These are phyloP conservation scores for Saccharum hybrid DNA, from an alignment of 202 grass and related monocot genomes.

Conservation along the genomic window DNA sequence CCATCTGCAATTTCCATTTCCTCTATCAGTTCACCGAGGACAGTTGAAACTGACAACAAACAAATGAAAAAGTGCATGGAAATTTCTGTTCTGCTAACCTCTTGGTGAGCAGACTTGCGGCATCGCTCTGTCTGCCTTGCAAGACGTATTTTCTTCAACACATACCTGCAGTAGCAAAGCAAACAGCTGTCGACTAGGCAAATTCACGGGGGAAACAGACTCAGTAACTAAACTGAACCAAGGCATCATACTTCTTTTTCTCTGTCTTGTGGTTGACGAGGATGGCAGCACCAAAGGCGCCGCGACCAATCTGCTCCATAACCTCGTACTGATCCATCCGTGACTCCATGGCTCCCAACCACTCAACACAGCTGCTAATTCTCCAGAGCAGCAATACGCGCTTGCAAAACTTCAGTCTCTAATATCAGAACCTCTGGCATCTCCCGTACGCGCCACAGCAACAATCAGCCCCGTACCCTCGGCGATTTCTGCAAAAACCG, in stretches of 20 bases:
- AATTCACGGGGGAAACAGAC: conserved; percentile 26
- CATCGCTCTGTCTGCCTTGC: conserved; percentile 93
- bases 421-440: neutral
- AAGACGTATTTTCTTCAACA: conserved; percentile 95
- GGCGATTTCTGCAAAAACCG: conserved; percentile 31
- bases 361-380: neutral
- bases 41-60: neutral
- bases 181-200: conserved; percentile 36
- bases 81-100: conserved; percentile 54
- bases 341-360: conserved; percentile 72
- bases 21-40: conserved; percentile 32
- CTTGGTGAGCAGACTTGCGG: conserved; percentile 95
- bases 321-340: conserved; percentile 97
- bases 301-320: conserved; percentile 96
- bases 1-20: conserved; percentile 68
- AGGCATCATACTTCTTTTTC: conserved; percentile 79
- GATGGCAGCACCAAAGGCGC: conserved; percentile 95
- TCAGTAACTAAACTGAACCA: conserved; percentile 24
- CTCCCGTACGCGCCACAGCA: neutral
- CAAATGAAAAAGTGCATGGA: neutral
- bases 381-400: neutral
- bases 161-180: conserved; percentile 69
- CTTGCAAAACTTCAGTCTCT: conserved; percentile 18
- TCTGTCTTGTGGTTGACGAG: conserved; percentile 97
- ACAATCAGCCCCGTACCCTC: conserved; percentile 16